phyloP scores from a whole-genome alignment of 2,329 filamentous ascomycete genomes.

The Aspergillus ibericus region DNA sequence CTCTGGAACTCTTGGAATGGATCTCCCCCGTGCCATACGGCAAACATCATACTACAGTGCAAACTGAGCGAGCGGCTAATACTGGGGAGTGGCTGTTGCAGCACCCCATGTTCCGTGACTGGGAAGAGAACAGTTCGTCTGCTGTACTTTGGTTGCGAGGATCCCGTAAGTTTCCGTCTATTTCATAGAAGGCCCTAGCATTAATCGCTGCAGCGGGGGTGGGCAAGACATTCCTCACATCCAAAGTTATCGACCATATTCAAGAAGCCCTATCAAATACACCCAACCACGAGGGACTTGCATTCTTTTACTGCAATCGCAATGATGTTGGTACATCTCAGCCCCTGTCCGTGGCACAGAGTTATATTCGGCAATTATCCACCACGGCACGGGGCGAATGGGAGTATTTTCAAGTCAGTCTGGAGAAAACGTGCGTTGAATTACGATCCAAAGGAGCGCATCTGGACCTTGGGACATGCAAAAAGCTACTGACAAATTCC shows the following conservation, averaged over 20 bases:
- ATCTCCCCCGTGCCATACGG: slow-evolving; percentile 20
- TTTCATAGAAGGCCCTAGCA: neutral
- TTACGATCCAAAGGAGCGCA: neutral
- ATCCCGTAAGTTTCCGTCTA: neutral
- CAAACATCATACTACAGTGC: slow-evolving; percentile 13
- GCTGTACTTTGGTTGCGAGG: slow-evolving; percentile 23
- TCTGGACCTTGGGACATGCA: neutral
- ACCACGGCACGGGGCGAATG: slow-evolving; percentile 13
- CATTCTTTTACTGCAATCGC: slow-evolving; percentile 2
- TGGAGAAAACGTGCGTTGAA: neutral
- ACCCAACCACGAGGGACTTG: neutral
- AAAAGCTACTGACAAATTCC: slow-evolving; percentile 18
- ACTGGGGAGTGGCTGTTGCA: slow-evolving; percentile 23
- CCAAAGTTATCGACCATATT: slow-evolving; percentile 28
- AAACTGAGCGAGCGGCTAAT: slow-evolving; percentile 9
- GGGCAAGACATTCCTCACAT: slow-evolving; percentile 30
- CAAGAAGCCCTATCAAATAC: neutral
- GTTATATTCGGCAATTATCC: slow-evolving; percentile 33
- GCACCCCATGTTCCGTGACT: slow-evolving; percentile 11
- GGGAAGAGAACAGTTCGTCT: slow-evolving; percentile 17
- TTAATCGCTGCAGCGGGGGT: slow-evolving; percentile 16
- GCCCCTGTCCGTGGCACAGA: slow-evolving; percentile 32
- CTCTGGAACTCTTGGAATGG: slow-evolving; percentile 16
- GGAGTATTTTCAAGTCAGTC: slow-evolving; percentile 14
- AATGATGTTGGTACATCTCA: slow-evolving; percentile 19